These are phyloP conservation scores for Fusarium nodosum DNA, from an alignment of 2,329 filamentous ascomycete genomes.

Conservation along the genomic window DNA sequence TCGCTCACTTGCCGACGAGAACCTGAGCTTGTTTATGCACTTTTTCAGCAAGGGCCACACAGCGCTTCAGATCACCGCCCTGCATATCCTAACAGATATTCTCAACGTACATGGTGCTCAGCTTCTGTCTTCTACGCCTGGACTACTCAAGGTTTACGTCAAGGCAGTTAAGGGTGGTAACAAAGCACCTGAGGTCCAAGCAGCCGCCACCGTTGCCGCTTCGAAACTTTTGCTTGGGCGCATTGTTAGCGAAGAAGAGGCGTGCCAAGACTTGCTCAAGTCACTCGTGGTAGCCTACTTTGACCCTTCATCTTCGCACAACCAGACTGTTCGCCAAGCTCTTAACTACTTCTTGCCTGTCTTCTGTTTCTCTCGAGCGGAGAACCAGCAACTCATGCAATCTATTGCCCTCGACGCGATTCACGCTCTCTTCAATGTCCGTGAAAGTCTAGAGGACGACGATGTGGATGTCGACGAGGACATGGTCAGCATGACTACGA, in stretches of 20 bases:
- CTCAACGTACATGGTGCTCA: constrained; percentile 89
- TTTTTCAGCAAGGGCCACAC: constrained; percentile 96
- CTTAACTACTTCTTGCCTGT: constrained; percentile 95
- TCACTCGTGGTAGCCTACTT: constrained; percentile 90
- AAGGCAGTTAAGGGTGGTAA: constrained; percentile 81
- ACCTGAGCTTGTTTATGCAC: constrained; percentile 92
- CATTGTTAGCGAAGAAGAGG: constrained; percentile 78
- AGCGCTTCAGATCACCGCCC: constrained; percentile 86
- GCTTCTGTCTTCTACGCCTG: constrained; percentile 75
- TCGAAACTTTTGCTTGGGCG: constrained; percentile 88
- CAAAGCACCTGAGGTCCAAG: constrained; percentile 80
- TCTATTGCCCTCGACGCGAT: constrained; percentile 80
- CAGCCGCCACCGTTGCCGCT: constrained; percentile 82
- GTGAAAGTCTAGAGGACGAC: constrained; percentile 80
- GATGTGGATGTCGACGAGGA: constrained; percentile 80
- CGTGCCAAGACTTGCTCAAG: constrained; percentile 81
- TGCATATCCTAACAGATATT: constrained; percentile 94
- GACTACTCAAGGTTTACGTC: constrained; percentile 86
- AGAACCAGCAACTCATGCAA: constrained; percentile 87
- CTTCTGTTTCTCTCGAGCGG: constrained; percentile 86
- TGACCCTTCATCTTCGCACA: constrained; percentile 82
- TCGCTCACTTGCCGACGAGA: constrained; percentile 91
- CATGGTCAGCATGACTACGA: constrained; percentile 82
- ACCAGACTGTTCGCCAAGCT: constrained; percentile 86
- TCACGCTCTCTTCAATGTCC: constrained; percentile 78